Evolutionary conservation across 2,329 filamentous ascomycete genomes (phyloP), one percentile per base, ranked within the genome.

Genomic region (Penicillium oxalicum): DNA sequence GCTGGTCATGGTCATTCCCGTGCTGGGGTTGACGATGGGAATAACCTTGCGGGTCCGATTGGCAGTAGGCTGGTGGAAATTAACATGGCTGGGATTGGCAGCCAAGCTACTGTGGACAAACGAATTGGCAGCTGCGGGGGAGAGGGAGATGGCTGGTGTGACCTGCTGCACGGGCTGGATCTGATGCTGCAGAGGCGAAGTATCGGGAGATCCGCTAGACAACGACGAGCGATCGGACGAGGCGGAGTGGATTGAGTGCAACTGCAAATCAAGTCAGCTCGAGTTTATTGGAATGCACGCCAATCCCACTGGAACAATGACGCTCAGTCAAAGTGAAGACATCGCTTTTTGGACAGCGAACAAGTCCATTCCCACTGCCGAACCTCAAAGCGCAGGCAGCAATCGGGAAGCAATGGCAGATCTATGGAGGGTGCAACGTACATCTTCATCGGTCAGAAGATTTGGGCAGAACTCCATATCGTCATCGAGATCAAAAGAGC

Each of bases 391-490:
- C 18, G 18, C 18, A 18, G 18, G 18, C 18, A 18, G 2, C 18
- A 18, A 2, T 18, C 2, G 18, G 38, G 46, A 47, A 36, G 39
- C 24, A 27, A 34, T 28, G 29, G 27, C 13, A 26, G 34, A 18
- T 18, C 18, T 2, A 18, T 18, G 18, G 18, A 11, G 29, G 11
- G 29, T 32, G 44, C 38, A 55, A 72, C 71, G 64, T 83, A 95
- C 90, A 82, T 95, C 90, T 72, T 81, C 90, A 74, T 96, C 91
- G 33, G 90, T 95, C 75, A 97, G 77, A 60, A 97, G 80, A 68
- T 86, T 84, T 55, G 91, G 91, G 73, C 91, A 96, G 72, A 97
- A 97, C 71, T 95, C 86, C 74, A 95, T 80, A 69, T 97, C 91
- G 68, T 97, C 91, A 65, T 96, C 91, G 54, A 97, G 79, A 61